Conservation (phyloP, 768 basidiomycete genomes). For the Lentinus brumalis region DNA sequence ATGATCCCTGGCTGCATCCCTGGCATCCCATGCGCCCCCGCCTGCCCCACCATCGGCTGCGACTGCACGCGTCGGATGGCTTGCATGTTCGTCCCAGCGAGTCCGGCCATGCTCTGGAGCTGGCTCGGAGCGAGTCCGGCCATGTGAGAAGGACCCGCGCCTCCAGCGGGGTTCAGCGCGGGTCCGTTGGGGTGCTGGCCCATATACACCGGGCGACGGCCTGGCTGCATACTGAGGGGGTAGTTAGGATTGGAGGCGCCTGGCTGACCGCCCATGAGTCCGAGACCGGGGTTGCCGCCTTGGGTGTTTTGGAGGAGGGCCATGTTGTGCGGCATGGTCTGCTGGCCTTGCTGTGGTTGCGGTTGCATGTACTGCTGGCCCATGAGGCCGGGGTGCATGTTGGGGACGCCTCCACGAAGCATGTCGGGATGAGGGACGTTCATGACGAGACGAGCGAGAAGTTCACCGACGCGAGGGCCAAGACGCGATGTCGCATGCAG, state of each 20-base stretch:
- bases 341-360: constrained; percentile 42
- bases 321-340: constrained; percentile 43
- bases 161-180: constrained; percentile 28
- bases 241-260: constrained; percentile 22
- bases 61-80: constrained; percentile 56
- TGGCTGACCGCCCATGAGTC: constrained; percentile 31
- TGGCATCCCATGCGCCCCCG: constrained; percentile 33
- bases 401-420: constrained; percentile 46
- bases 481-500: constrained; percentile 25
- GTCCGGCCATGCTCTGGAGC: constrained; percentile 46
- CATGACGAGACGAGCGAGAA: constrained; percentile 37
- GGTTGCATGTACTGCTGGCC: constrained; percentile 39
- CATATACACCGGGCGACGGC: constrained; percentile 37
- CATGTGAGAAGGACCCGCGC: constrained; percentile 39
- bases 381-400: constrained; percentile 41
- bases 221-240: constrained; percentile 31
- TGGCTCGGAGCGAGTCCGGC: constrained; percentile 36
- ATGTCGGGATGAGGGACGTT: constrained; percentile 51
- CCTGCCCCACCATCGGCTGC: constrained; percentile 49
- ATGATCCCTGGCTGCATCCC: constrained; percentile 41
- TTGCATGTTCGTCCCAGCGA: constrained; percentile 40
- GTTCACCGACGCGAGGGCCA: constrained; percentile 18
- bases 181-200: constrained; percentile 32
- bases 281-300: constrained; percentile 30
- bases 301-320: constrained; percentile 35